Base-by-base conservation (phyloP, 257 asterid genomes). In the Solanum dulcamara region DNA sequence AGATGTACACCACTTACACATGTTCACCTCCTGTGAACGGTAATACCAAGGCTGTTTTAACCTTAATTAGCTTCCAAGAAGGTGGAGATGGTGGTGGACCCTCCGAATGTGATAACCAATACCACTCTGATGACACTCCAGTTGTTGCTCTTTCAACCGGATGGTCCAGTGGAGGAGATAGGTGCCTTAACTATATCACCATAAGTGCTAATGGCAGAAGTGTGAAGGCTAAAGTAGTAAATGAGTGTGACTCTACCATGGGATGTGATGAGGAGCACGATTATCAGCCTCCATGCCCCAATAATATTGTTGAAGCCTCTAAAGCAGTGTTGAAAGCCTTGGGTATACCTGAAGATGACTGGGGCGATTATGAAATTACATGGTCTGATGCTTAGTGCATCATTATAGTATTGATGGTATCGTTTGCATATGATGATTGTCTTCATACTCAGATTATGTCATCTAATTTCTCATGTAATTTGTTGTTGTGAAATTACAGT, bases 21-120 rank as follows among this genome's bases (percentile, higher is more conserved):
- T 89, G 92, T 20, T 91, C 92, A 4, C 91, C 92, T 1, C 51
- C 87, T 0, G 81, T 87, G 1, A 75, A 90, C 0, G 50, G 87
- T 5, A 83, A 60, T 37, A 89, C 92, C 1, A 88, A 87, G 12
- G 94, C 92, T 10, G 62, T 77, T 33, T 90, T 90, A 53, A 88
- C 93, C 3, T 46, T 91, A 2, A 90, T 90, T 86, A 87, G 92
- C 87, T 91, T 91, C 53, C 44, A 88, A 84, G 38, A 87, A 67
- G 93, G 92, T 0, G 92, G 91, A 75, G 91, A 91, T 26, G 93
- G 90, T 4, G 91, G 91, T 22, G 90, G 86, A 6, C 88, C 92
- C 2, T 90, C 91, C 1, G 92, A 88, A 30, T 90, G 92, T 37
- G 90, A 91, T 83, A 80, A 81, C 7, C 60, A 84, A 84, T 91